Base-by-base conservation (phyloP, 352 stramenopile genomes). In the Aphanomyces euteiches region DNA sequence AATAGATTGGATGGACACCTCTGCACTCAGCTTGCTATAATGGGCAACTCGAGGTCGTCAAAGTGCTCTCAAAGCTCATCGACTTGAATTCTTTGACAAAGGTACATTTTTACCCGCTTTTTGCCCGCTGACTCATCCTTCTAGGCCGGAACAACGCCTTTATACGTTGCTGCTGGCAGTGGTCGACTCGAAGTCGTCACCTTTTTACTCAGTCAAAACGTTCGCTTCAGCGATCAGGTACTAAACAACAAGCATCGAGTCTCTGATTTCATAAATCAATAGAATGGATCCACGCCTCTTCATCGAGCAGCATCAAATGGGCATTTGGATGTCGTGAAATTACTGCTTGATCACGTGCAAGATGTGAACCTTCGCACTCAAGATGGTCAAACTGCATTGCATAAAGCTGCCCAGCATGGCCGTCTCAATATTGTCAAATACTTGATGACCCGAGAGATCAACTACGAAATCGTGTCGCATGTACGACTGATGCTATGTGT, bases 1-100 rank as follows among this genome's bases (percentile, higher is more conserved):
- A 66, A n/a, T 54, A 67, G 59, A 61, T 61, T 41, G 54, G 54
- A 39, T 61, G 54, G 54, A 61, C 54, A 41, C 54, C 54, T 40
- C 3, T 61, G 19, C 54, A 61, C n/a, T 61, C 54, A 13, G 54
- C 54, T 12, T 61, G 54, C 28, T 61, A 61, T 17, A 61, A 61
- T 39, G 54, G 54, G 1, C 54, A 40, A 17, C 10, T 61, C 6
- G 54, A 61, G 7, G 54, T 61, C 5, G 54, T 41, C 5, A 28
- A 39, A 61, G 54, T 43, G n/a, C 21, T 61, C 6, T 0, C 8
- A 5, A 37, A 19, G 13, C n/a, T 17, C 5, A 61, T 61, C 28
- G 54, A 61, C 10, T 10, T 61, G 19, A 61, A 61, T n/a, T 21
- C 43, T 7, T 10, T 37, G 6, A 61, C 54, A 28, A 61, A 61